These are phyloP conservation scores for Pezicula rhizophila DNA, from an alignment of 2,329 filamentous ascomycete species.

Conservation along the genomic window DNA sequence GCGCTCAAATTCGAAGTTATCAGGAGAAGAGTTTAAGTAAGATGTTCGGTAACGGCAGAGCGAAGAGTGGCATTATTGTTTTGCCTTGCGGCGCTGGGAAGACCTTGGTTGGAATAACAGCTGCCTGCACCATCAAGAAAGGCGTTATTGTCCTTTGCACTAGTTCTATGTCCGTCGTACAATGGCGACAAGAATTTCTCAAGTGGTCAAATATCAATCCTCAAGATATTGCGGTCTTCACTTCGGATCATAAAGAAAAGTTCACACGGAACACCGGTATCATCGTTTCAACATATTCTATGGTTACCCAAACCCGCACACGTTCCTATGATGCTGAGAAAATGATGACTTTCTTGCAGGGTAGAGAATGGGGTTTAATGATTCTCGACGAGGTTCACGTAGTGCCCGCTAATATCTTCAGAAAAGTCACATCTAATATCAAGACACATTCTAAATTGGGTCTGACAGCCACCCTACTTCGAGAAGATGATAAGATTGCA, in stretches of 20 bases:
- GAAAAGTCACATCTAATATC: conserved; percentile 87
- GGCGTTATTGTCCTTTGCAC: conserved; percentile 93
- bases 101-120: conserved; percentile 95
- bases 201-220: conserved; percentile 99
- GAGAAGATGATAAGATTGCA: conserved; percentile 97
- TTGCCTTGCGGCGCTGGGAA: conserved; percentile 95
- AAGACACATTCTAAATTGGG: conserved; percentile 94
- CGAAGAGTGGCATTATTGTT: conserved; percentile 96
- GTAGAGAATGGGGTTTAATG: conserved; percentile 94
- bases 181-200: conserved; percentile 93
- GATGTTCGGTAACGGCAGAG: conserved; percentile 98
- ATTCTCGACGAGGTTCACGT: conserved; percentile 97
- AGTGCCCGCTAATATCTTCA: conserved; percentile 92
- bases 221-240: conserved; percentile 90
- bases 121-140: conserved; percentile 96
- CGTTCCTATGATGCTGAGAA: conserved; percentile 89
- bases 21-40: conserved; percentile 97
- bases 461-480: conserved; percentile 83
- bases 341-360: conserved; percentile 92
- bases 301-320: conserved; percentile 89
- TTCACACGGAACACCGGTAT: conserved; percentile 90
- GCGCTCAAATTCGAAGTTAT: conserved; percentile 85
- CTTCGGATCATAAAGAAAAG: conserved; percentile 80
- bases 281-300: conserved; percentile 95
- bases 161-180: conserved; percentile 94